phyloP scores from a whole-genome alignment of 495 filamentous ascomycete genomes.

The Penicillium waksmanii region DNA sequence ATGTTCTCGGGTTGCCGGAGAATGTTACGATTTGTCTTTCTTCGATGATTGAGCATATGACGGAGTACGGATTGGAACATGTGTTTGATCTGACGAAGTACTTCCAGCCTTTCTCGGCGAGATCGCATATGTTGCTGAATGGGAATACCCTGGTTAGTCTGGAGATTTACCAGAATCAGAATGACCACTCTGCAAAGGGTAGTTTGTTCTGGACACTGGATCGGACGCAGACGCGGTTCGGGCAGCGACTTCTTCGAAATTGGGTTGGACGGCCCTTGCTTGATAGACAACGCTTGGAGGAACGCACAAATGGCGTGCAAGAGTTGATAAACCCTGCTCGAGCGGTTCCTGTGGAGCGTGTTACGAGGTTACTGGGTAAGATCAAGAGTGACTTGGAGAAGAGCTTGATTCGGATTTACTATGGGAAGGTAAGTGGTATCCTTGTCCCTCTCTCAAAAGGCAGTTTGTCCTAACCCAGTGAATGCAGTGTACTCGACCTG shows the following conservation, averaged over 20 bases:
- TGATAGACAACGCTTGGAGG: slow-evolving; percentile 74
- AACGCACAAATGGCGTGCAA: slow-evolving; percentile 85
- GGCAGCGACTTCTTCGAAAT: slow-evolving; percentile 83
- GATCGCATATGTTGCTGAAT: slow-evolving; percentile 95
- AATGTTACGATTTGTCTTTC: slow-evolving; percentile 90
- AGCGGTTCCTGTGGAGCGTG: slow-evolving; percentile 68
- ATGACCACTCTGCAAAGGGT: slow-evolving; percentile 82
- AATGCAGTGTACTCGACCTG: slow-evolving; percentile 77
- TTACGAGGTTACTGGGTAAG: slow-evolving; percentile 68
- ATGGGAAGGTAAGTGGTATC: slow-evolving; percentile 65
- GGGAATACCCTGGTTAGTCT: slow-evolving; percentile 93
- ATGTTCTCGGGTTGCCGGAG: slow-evolving; percentile 83
- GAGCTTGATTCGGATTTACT: slow-evolving; percentile 93
- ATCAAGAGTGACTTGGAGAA: slow-evolving; percentile 87
- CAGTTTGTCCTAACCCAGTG: slow-evolving; percentile 26
- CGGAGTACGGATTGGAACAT: slow-evolving; percentile 92
- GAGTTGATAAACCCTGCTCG: slow-evolving; percentile 75
- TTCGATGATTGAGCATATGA: slow-evolving; percentile 93
- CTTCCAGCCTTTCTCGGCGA: slow-evolving; percentile 93
- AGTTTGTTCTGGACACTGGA: slow-evolving; percentile 96
- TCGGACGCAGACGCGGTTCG: slow-evolving; percentile 88
- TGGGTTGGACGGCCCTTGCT: slow-evolving; percentile 95
- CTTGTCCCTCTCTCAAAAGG: background rate
- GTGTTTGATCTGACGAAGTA: slow-evolving; percentile 97
- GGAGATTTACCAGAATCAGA: slow-evolving; percentile 95